Evolutionary conservation across 202 grass and related monocot genomes (phyloP), one percentile per base, ranked within the genome.

Genomic region (Musa balbisiana): DNA sequence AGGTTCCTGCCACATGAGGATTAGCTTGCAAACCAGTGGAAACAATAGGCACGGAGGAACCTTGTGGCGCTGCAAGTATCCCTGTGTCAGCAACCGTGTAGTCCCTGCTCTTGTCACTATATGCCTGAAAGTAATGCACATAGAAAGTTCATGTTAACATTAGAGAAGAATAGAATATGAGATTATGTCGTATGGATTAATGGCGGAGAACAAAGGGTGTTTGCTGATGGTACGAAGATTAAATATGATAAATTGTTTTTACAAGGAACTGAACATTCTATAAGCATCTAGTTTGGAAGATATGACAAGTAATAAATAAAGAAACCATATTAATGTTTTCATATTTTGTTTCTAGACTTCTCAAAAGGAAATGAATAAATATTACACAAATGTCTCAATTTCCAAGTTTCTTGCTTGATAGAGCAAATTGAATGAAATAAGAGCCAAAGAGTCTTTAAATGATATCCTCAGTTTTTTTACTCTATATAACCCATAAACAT

Each of bases 31-130:
- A 93, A 70, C 88, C 77, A 62, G 67, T 76, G 74, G 82, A 74
- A 52, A 88, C 79, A 26, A 77, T 59, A 23, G 72, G 64, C 76
- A 74, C 19, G n/a, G 76, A 21, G 49, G 77, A 67, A 52, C 80
- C 72, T 79, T 87, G 86, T 0, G 79, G 88, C 56, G 81, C 67
- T 52, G 71, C 87, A 69, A 85, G 89, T 72, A 78, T 74, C 76
- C 81, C 67, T 67, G 85, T 80, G 63, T 88, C 78, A 22, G 88
- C 79, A 53, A 93, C 84, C 33, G 93, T 97, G 85, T 91, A 97
- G 81, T 97, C 93, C 74, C 87, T 97, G 88, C 93, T 97, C 88
- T 93, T 97, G 71, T 97, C 93, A 91, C 88, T 87, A 64, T 97
- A 89, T 72, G 90, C 86, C 93, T 93, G 88, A 79, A 83, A 1